Conservation (phyloP, 345 rosid genomes). For the Gossypium arboreum region DNA sequence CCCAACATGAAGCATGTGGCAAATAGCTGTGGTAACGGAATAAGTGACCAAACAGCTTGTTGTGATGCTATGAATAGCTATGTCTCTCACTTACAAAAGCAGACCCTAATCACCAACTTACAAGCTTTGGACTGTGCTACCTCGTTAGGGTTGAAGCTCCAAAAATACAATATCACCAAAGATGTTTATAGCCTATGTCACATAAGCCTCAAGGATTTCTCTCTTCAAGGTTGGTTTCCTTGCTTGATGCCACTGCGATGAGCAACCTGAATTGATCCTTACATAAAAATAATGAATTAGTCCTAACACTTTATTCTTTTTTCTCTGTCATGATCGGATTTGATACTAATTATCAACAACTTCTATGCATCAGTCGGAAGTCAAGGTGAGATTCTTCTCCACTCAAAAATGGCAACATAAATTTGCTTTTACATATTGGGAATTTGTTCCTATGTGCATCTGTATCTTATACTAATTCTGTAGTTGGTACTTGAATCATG, state of each 20-base stretch:
- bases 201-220: conserved; percentile 92
- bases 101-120: conserved; percentile 85
- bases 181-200: conserved; percentile 75
- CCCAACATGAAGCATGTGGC: conserved; percentile 66
- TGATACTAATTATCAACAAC: conserved; percentile 15
- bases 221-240: conserved; percentile 71
- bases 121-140: conserved; percentile 93
- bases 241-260: conserved; percentile 3
- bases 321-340: not conserved
- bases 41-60: conserved; percentile 58
- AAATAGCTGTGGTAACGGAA: conserved; percentile 52
- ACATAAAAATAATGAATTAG: not conserved
- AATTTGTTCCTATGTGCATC: not conserved
- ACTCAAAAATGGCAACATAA: not conserved
- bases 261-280: conserved; percentile 10
- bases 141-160: conserved; percentile 61
- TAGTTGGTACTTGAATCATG: not conserved
- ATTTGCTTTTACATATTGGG: not conserved
- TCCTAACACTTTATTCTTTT: conserved; percentile 26
- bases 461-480: not conserved
- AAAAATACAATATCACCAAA: conserved; percentile 54
- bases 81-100: conserved; percentile 89
- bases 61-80: conserved; percentile 79
- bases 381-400: conserved; percentile 46
- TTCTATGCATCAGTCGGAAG: conserved; percentile 45